These are phyloP conservation scores for Eimeria zaria DNA, from an alignment of 169 alveolate species.

Conservation along the genomic window DNA sequence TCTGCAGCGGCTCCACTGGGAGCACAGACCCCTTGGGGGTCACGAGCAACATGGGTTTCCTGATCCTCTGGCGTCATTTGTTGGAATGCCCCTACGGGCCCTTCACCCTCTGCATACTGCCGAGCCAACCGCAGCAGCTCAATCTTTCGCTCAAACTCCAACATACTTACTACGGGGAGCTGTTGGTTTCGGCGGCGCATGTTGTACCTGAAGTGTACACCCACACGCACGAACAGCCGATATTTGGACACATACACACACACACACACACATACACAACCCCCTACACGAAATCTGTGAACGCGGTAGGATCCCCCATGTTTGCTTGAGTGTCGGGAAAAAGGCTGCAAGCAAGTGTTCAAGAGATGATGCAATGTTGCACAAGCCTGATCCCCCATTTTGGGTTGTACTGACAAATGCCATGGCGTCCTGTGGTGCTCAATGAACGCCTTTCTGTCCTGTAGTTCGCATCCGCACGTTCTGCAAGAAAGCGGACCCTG, in stretches of 20 bases:
- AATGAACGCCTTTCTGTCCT: slow-evolving; percentile 23
- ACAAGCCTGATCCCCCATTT: not conserved
- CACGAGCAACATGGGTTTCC: no score
- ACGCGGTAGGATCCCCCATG: no score
- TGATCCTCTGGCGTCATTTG: not conserved
- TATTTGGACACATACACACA: not conserved
- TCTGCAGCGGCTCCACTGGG: slow-evolving; percentile 44
- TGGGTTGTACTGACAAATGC: slow-evolving; percentile 36
- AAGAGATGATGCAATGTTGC: not conserved
- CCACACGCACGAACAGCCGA: not conserved
- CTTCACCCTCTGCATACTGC: slow-evolving; percentile 60
- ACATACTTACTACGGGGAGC: slow-evolving; percentile 8
- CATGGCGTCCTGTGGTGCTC: slow-evolving; percentile 61
- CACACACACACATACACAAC: not conserved
- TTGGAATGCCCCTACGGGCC: not conserved
- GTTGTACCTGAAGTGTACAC: slow-evolving; percentile 44
- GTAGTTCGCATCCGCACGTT: slow-evolving; percentile 39
- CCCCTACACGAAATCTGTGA: not conserved
- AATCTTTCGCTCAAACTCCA: slow-evolving; percentile 43
- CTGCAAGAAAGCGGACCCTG: slow-evolving; percentile 44
- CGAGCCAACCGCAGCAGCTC: slow-evolving; percentile 71
- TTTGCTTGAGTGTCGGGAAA: not conserved
- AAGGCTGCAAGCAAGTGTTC: not conserved
- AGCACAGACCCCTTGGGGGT: not conserved
- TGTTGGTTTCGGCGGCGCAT: slow-evolving; percentile 74